These are phyloP conservation scores for Hydnomerulius pinastri DNA, from an alignment of 768 basidiomycete genomes.

Conservation along the genomic window DNA sequence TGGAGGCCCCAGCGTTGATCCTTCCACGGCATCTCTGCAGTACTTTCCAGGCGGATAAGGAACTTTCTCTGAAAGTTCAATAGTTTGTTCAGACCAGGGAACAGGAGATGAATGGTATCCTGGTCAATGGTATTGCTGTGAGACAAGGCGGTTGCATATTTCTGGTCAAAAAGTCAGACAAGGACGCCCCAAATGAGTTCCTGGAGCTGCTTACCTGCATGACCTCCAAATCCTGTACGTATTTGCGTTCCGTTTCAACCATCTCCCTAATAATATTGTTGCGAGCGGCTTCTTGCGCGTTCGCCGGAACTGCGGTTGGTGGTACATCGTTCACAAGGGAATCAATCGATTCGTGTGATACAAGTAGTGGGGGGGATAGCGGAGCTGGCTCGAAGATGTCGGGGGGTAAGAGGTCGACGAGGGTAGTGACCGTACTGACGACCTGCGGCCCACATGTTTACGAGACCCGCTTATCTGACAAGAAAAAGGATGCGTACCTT, in stretches of 20 bases:
- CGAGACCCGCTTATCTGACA: background rate
- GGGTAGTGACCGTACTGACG: constrained; percentile 82
- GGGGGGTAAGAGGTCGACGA: constrained; percentile 74
- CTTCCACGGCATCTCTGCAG: constrained; percentile 77
- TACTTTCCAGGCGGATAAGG: constrained; percentile 86
- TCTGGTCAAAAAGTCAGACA: constrained; percentile 46
- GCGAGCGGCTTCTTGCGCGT: constrained; percentile 65
- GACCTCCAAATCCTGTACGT: constrained; percentile 93
- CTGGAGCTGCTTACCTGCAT: constrained; percentile 71
- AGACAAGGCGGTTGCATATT: constrained; percentile 84
- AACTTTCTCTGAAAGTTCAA: constrained; percentile 96
- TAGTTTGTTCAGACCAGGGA: constrained; percentile 91
- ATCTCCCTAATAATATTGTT: constrained; percentile 86
- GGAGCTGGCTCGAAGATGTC: constrained; percentile 66
- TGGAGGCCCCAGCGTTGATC: constrained; percentile 87
- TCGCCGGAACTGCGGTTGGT: constrained; percentile 42
- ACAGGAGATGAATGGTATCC: constrained; percentile 94
- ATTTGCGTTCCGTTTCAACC: constrained; percentile 93
- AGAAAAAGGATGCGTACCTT: constrained; percentile 59
- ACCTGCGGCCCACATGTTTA: constrained; percentile 51
- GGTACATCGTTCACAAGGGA: constrained; percentile 51
- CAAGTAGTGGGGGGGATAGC: constrained; percentile 56
- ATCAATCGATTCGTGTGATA: constrained; percentile 61
- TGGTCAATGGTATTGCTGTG: constrained; percentile 86
- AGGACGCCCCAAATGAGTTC: constrained; percentile 2